Evolutionary conservation across 2,329 filamentous ascomycete genomes (phyloP).

Genomic region (Ciborinia camelliae): DNA sequence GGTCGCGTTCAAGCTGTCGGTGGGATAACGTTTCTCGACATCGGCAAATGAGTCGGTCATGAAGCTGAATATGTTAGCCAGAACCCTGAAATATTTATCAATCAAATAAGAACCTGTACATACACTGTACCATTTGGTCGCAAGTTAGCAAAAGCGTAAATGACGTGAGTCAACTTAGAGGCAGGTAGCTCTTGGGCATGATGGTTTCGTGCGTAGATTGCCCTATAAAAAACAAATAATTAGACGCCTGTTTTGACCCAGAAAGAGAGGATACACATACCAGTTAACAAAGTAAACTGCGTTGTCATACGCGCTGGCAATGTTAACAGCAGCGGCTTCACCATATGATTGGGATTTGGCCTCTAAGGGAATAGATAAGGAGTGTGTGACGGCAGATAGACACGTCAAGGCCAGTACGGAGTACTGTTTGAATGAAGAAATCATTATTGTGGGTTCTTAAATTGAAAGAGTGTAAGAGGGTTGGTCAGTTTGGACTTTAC

Average conservation of each 20-base stretch:
- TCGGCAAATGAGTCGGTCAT: conserved; percentile 70
- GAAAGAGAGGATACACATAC: conserved; percentile 34
- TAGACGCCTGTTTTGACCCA: background rate
- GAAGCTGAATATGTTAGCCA: conserved; percentile 42
- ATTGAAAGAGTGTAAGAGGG: background rate
- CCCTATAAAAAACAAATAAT: conserved; percentile 45
- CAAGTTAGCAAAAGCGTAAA: conserved; percentile 81
- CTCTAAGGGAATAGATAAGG: background rate
- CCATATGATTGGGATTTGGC: no score
- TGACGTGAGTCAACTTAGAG: conserved; percentile 69
- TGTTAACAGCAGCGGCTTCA: no score
- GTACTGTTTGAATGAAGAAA: background rate
- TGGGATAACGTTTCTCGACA: conserved; percentile 71
- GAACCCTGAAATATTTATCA: conserved; percentile 39
- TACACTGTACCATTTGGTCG: conserved; percentile 68
- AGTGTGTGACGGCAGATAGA: background rate
- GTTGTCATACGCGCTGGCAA: conserved; percentile 22
- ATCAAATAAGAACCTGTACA: conserved; percentile 43
- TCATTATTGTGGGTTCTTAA: no score
- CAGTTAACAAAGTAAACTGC: conserved; percentile 35
- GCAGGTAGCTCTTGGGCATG: conserved; percentile 67
- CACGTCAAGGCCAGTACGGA: background rate
- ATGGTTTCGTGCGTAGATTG: conserved; percentile 71
- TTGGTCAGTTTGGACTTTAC: no score
- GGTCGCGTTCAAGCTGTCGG: conserved; percentile 64